A percentile compares a stretch with the other conserved stretches of the same genome.
Evolutionary conservation across 2,329 filamentous ascomycete species (phyloP).

Genomic region (Fusarium brachygibbosum): DNA sequence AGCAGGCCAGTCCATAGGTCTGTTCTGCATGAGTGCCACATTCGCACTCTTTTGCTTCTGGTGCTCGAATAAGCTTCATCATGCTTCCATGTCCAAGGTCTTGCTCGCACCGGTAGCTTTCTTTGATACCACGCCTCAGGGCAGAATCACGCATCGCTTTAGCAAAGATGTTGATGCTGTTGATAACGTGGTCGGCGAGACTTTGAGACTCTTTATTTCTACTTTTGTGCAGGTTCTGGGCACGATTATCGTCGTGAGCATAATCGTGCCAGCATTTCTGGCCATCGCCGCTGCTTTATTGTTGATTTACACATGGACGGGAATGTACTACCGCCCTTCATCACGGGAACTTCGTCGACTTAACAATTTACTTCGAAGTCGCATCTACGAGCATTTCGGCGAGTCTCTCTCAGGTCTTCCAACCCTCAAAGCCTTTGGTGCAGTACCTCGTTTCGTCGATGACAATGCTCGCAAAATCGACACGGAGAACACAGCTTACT

Average conservation of each 20-base stretch:
- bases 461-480: conserved; percentile 29
- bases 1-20: conserved; percentile 21
- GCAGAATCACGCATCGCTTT: conserved; percentile 28
- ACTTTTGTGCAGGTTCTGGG: conserved; percentile 25
- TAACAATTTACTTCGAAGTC: conserved; percentile 31
- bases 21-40: conserved; percentile 20
- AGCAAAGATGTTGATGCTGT: conserved; percentile 35
- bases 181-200: conserved; percentile 29
- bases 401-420: conserved; percentile 26
- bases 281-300: conserved; percentile 17
- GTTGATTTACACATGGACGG: conserved; percentile 20
- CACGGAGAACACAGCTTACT: conserved; percentile 28
- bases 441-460: conserved; percentile 14
- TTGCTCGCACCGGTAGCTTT: conserved; percentile 21
- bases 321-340: conserved; percentile 32
- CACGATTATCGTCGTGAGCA: conserved; percentile 29
- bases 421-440: conserved; percentile 29
- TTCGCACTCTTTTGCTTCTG: conserved; percentile 36
- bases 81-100: conserved; percentile 10
- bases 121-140: conserved; percentile 32
- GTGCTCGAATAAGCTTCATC: conserved; percentile 36
- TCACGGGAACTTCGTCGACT: conserved; percentile 23
- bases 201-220: conserved; percentile 26
- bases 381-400: conserved; percentile 33
- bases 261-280: conserved; percentile 22